Conservation (phyloP, 192 early-diverging fungal genomes). For the Gonapodya prolifera region DNA sequence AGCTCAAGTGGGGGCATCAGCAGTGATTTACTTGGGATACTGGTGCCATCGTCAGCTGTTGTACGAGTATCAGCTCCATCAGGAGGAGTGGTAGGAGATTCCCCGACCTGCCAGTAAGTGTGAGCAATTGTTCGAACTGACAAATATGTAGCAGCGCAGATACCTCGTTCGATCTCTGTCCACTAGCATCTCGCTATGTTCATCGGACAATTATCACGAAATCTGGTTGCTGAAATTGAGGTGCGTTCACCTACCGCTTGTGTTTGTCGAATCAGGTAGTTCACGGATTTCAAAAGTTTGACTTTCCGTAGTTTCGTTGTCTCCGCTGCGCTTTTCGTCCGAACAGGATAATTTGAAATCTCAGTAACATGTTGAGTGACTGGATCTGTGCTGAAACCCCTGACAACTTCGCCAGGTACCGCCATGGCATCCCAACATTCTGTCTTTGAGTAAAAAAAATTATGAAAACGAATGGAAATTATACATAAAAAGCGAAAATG, state of each 20-base stretch:
- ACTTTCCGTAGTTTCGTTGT: background rate
- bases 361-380: background rate
- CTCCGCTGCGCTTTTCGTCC: background rate
- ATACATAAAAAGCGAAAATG: background rate
- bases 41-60: constrained; percentile 1
- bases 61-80: background rate
- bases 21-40: constrained; percentile 12
- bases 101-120: background rate
- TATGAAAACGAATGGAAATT: background rate
- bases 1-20: constrained; percentile 34
- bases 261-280: background rate
- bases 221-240: too few species aligned
- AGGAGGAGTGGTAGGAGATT: background rate
- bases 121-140: too few species aligned
- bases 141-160: too few species aligned
- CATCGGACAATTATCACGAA: too few species aligned
- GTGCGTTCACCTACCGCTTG: too few species aligned
- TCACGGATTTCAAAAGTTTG: background rate
- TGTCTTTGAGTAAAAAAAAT: background rate
- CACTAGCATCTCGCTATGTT: too few species aligned
- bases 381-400: constrained; percentile 1
- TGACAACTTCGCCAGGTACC: constrained; percentile 7
- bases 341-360: constrained; percentile 2
- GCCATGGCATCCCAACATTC: constrained; percentile 13
- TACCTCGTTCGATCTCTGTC: too few species aligned